Evolutionary conservation across 768 basidiomycete genomes (phyloP), one percentile per base, ranked within the genome.

Genomic region (Solioccasus polychromus): DNA sequence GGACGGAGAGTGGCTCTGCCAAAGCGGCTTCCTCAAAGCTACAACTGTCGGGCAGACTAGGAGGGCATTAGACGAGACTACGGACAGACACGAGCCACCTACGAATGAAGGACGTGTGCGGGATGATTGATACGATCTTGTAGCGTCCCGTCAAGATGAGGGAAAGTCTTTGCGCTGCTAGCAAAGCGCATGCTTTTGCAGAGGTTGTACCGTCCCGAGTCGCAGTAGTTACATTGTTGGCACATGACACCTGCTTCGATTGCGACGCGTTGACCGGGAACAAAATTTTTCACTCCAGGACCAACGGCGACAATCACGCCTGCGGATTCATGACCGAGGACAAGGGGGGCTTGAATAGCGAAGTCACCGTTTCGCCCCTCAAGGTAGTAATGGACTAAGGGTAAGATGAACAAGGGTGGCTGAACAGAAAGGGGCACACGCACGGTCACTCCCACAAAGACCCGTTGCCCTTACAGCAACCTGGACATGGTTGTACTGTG

Each of bases 171-270:
- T 35, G 94, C 94, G 48, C 83, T 87, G 51, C 82, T 84, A 54
- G 87, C 88, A 72, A 97, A 98, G 54, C 88, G 80, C 82, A 98
- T 82, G 54, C 74, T 72, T 50, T 83, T 83, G 77, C 94, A 98
- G 47, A 98, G 80, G 71, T 98, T 97, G 72, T 97, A 98, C 18
- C 91, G 79, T 12, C 88, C 88, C 50, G 79, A 73, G 29, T 67
- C 52, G 68, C 90, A 92, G 62, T 74, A 83, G 25, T 71, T 65
- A 69, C 89, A 92, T 32, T 72, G 72, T 45, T 80, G 79, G 70
- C 94, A 97, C 75, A 85, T 83, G 63, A 94, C 82, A 23, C 94
- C 94, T 5, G 90, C 88, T 66, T 97, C 94, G 63, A 97, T 87
- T 22, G 92, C 94, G 42, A 97, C 93, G 43, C 89, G 83, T 64